phyloP scores from a whole-genome alignment of 192 early-diverging fungal genomes.

The Chytriomyces hyalinus region DNA sequence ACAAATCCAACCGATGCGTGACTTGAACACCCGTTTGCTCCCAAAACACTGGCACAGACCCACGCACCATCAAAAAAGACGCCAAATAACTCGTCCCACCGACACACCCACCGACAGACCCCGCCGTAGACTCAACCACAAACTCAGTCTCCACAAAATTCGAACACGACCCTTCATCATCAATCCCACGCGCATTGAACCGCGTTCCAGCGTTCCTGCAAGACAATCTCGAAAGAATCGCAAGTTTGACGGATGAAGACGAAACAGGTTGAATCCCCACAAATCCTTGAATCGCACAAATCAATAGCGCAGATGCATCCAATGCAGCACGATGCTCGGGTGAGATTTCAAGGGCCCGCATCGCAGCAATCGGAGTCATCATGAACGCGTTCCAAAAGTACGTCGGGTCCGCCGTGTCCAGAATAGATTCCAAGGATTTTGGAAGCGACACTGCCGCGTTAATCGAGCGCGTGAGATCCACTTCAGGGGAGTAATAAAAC shows the following conservation, averaged over 20 bases:
- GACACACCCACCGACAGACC: too few species aligned
- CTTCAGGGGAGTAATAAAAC: conserved; percentile 90
- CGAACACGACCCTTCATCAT: conserved; percentile 96
- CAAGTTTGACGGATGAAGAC: conserved; percentile 29
- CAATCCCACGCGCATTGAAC: conserved; percentile 92
- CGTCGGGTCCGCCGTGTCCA: conserved; percentile 70
- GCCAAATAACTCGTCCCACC: conserved; percentile 29
- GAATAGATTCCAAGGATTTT: neutral
- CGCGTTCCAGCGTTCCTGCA: conserved; percentile 87
- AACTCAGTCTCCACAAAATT: conserved; percentile 98
- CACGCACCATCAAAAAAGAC: conserved; percentile 80
- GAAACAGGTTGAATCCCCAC: conserved; percentile 56
- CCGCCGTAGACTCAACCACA: conserved; percentile 59
- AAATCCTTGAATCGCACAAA: conserved; percentile 78
- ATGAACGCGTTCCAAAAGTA: conserved; percentile 95
- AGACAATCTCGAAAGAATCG: conserved; percentile 75
- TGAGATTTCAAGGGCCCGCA: conserved; percentile 75
- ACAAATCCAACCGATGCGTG: conserved; percentile 82
- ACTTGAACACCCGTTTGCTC: conserved; percentile 88
- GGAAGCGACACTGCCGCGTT: conserved; percentile 62
- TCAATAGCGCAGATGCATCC: conserved; percentile 76
- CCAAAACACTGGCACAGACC: conserved; percentile 79
- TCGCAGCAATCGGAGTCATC: conserved; percentile 77
- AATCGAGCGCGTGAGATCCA: conserved; percentile 79
- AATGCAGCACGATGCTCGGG: conserved; percentile 66